These are phyloP conservation scores for Mytilinidion resinicola DNA, from an alignment of 495 filamentous ascomycete species.

Conservation along the genomic window DNA sequence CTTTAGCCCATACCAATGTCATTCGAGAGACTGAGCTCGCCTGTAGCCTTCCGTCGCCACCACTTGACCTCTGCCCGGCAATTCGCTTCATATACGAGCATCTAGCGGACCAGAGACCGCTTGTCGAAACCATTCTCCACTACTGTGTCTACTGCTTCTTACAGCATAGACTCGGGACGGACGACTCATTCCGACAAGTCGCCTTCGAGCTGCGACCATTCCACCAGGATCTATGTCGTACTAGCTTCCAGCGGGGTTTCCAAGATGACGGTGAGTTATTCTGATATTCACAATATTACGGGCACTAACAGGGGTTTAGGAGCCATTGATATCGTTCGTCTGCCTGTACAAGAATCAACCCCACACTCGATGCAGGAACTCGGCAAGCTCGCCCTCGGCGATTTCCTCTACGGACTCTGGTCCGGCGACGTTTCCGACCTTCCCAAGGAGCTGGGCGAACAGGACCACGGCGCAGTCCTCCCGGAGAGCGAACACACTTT, in stretches of 20 bases:
- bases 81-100: slow-evolving; percentile 32
- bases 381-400: background rate
- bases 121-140: slow-evolving; percentile 30
- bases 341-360: background rate
- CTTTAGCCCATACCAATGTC: slow-evolving; percentile 26
- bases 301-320: background rate
- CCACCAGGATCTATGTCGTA: slow-evolving; percentile 29
- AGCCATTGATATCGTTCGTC: slow-evolving; percentile 12
- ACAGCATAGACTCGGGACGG: slow-evolving; percentile 24
- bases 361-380: slow-evolving; percentile 3
- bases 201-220: slow-evolving; percentile 27
- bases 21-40: slow-evolving; percentile 28
- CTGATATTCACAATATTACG: background rate
- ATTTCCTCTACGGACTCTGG: slow-evolving; percentile 16
- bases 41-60: slow-evolving; percentile 22
- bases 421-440: background rate
- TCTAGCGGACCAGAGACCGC: slow-evolving; percentile 8
- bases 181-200: slow-evolving; percentile 24
- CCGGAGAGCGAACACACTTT: background rate
- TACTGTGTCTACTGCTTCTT: slow-evolving; percentile 34
- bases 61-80: slow-evolving; percentile 28
- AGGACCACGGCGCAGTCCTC: background rate
- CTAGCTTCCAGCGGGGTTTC: slow-evolving; percentile 24
- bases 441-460: background rate
- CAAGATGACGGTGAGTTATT: slow-evolving; percentile 30